These are phyloP conservation scores for Blastobotrys buckinghamii DNA, from an alignment of 1,139 yeast genomes.

Conservation along the genomic window DNA sequence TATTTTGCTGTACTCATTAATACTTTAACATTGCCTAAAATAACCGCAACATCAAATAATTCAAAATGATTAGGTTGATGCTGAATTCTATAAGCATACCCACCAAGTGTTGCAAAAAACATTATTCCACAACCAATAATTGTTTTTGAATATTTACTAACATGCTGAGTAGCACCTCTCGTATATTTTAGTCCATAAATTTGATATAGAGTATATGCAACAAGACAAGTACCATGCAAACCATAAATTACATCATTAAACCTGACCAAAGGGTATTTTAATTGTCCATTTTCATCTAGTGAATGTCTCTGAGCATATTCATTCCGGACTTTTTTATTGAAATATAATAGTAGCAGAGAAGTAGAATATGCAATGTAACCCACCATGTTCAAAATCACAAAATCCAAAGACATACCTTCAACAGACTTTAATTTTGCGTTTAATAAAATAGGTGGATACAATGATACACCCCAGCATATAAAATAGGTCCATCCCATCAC, in stretches of 20 bases:
- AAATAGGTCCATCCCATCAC: conserved; percentile 30
- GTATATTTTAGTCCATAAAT: conserved; percentile 34
- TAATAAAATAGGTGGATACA: conserved; percentile 42
- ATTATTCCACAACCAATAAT: conserved; percentile 16
- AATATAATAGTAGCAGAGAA: conserved; percentile 38
- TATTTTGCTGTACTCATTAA: conserved; percentile 52
- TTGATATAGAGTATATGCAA: conserved; percentile 35
- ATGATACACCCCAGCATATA: conserved; percentile 35
- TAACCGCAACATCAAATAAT: conserved; percentile 37
- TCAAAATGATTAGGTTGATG: conserved; percentile 26
- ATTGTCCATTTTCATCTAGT: conserved; percentile 18
- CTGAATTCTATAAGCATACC: conserved; percentile 26
- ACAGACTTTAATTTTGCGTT: conserved; percentile 36
- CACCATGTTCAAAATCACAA: conserved; percentile 37
- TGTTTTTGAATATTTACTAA: conserved; percentile 23
- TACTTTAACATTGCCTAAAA: conserved; percentile 48
- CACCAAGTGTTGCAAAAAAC: conserved; percentile 17
- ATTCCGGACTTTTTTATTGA: conserved; percentile 33
- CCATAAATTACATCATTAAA: conserved; percentile 41
- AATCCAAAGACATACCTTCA: conserved; percentile 44
- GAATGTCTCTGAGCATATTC: conserved; percentile 36
- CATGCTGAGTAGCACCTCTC: conserved; percentile 26
- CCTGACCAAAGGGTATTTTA: conserved; percentile 39
- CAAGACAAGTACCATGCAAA: conserved; percentile 38
- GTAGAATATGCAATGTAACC: conserved; percentile 41